Conservation (phyloP, 2,329 filamentous ascomycete genomes). For the Microthyrium microscopicum region DNA sequence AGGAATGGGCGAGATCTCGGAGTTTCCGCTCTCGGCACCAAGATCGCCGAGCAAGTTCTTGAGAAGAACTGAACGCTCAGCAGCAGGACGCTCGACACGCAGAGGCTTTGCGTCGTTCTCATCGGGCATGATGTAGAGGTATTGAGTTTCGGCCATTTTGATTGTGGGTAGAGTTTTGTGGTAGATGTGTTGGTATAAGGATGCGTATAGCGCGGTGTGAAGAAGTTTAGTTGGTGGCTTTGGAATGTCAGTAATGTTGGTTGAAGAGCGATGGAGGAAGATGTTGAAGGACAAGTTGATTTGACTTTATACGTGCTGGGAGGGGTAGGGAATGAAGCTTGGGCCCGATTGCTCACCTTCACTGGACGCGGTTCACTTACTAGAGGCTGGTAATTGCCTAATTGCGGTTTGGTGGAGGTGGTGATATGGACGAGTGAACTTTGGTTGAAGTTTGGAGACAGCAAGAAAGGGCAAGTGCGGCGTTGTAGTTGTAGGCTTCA, state of each 20-base stretch:
- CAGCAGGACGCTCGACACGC: conserved; percentile 65
- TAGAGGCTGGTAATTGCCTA: too few species aligned
- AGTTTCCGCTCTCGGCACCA: conserved; percentile 34
- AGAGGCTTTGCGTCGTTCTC: not conserved
- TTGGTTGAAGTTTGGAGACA: too few species aligned
- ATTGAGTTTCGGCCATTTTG: not conserved
- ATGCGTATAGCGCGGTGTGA: not conserved
- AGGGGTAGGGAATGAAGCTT: too few species aligned
- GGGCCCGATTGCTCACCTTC: too few species aligned
- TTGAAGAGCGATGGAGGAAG: too few species aligned
- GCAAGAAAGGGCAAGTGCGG: too few species aligned
- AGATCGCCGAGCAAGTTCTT: conserved; percentile 98
- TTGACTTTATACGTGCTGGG: too few species aligned
- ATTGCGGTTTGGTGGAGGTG: too few species aligned
- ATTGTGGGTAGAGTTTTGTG: not conserved
- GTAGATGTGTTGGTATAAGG: not conserved
- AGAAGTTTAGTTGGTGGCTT: not conserved
- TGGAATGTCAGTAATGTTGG: not conserved
- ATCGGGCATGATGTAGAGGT: not conserved
- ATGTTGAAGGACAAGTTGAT: too few species aligned
- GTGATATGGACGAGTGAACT: too few species aligned
- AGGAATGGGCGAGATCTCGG: conserved; percentile 66
- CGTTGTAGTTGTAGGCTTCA: too few species aligned
- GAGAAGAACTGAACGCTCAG: conserved; percentile 84
- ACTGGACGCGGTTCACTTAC: too few species aligned